Evolutionary conservation across 805 yeast species (phyloP).

Genomic region (Kluyveromyces aestuarii): DNA sequence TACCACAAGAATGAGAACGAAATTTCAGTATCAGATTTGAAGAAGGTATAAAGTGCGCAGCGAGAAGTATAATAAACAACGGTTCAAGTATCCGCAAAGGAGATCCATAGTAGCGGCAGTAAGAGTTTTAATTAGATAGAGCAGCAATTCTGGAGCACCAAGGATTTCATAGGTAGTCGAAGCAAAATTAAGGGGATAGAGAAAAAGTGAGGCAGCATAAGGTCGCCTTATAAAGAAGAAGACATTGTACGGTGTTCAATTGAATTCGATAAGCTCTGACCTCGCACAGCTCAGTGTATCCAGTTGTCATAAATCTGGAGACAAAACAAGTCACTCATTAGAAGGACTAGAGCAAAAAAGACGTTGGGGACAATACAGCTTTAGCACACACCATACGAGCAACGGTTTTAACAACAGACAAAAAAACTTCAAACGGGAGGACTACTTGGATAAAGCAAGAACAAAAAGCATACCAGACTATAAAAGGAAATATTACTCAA

Average conservation of each 20-base stretch:
- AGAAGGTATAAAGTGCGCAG: no score
- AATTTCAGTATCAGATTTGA: background rate
- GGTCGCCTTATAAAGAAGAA: background rate
- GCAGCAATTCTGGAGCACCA: background rate
- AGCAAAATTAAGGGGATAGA: background rate
- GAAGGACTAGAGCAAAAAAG: background rate
- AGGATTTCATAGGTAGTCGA: background rate
- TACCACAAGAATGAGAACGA: background rate
- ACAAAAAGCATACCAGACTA: background rate
- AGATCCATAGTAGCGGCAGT: background rate
- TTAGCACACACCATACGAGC: background rate
- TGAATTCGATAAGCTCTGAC: slow-evolving; percentile 1
- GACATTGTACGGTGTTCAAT: slow-evolving; percentile 1
- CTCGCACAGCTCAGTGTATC: slow-evolving; percentile 2
- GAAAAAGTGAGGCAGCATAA: background rate
- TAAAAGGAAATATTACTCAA: background rate
- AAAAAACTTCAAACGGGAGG: no score
- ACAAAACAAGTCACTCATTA: background rate
- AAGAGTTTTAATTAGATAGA: no score
- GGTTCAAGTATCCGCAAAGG: background rate
- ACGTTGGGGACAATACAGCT: background rate
- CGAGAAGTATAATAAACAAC: background rate
- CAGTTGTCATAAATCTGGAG: background rate
- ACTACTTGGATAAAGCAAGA: background rate
- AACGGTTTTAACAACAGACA: background rate